phyloP scores from a whole-genome alignment of 1,139 yeast species.

The Yamadazyma mexicana region DNA sequence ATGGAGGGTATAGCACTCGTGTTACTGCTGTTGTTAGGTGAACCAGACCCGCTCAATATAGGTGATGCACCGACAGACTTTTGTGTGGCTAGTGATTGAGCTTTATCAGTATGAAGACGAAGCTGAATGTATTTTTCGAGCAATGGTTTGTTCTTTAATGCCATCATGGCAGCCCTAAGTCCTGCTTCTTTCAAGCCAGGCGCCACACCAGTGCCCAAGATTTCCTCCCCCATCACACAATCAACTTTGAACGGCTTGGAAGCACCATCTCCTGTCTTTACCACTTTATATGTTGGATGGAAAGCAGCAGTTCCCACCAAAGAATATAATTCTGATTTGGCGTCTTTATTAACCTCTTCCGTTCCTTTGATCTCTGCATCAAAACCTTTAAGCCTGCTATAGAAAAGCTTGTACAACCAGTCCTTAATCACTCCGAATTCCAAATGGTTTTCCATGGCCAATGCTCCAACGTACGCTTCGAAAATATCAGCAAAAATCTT shows the following conservation, averaged over 20 bases:
- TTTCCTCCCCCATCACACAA: slow-evolving; percentile 59
- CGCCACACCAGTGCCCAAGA: slow-evolving; percentile 62
- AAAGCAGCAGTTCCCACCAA: slow-evolving; percentile 73
- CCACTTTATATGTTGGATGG: slow-evolving; percentile 64
- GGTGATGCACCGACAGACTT: neutral
- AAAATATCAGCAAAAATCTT: slow-evolving; percentile 76
- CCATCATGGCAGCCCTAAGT: slow-evolving; percentile 68
- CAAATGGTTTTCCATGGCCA: slow-evolving; percentile 59
- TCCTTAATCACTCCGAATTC: slow-evolving; percentile 46
- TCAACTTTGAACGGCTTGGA: slow-evolving; percentile 57
- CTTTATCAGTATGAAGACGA: slow-evolving; percentile 62
- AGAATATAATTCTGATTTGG: slow-evolving; percentile 79
- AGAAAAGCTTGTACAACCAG: slow-evolving; percentile 62
- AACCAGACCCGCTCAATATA: neutral
- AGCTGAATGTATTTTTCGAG: slow-evolving; percentile 64
- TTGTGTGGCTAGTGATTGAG: slow-evolving; percentile 27
- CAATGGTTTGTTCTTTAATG: slow-evolving; percentile 55
- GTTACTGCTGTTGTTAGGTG: too few species aligned
- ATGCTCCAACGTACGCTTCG: slow-evolving; percentile 90
- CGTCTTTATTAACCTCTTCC: slow-evolving; percentile 51
- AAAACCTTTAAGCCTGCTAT: slow-evolving; percentile 25
- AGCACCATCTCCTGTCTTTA: slow-evolving; percentile 54
- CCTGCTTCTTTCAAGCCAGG: slow-evolving; percentile 68
- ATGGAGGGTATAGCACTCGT: too few species aligned
- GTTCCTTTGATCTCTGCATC: slow-evolving; percentile 26